Conservation (phyloP, 2,329 filamentous ascomycete species). For the Colletotrichum zoysiae region DNA sequence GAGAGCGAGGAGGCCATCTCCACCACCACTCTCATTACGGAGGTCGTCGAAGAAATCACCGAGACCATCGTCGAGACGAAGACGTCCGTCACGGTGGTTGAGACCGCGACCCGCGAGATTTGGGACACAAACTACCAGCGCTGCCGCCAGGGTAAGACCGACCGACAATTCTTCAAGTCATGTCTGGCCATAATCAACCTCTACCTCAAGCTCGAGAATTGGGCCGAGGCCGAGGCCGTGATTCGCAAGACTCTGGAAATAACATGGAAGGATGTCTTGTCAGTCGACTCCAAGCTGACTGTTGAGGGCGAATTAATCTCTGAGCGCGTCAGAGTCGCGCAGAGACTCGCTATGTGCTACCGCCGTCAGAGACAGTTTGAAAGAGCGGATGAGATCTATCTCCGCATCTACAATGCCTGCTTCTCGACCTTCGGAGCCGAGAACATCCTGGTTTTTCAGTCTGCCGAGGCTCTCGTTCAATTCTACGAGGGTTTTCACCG, state of each 20-base stretch:
- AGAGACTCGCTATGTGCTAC: constrained; percentile 52
- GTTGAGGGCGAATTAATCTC: constrained; percentile 49
- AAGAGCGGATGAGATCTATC: constrained; percentile 53
- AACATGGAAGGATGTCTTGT: constrained; percentile 54
- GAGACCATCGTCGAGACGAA: constrained; percentile 51
- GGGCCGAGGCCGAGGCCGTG: constrained; percentile 52
- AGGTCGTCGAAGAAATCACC: constrained; percentile 55
- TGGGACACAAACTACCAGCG: constrained; percentile 53
- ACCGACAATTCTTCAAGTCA: constrained; percentile 52
- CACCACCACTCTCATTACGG: constrained; percentile 53
- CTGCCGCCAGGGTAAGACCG: constrained; percentile 51
- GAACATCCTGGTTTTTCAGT: constrained; percentile 48
- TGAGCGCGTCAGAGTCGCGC: constrained; percentile 51
- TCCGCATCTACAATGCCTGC: constrained; percentile 54
- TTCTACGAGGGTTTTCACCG: constrained; percentile 49
- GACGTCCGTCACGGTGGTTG: constrained; percentile 51
- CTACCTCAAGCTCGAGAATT: constrained; percentile 49
- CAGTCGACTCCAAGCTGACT: constrained; percentile 47
- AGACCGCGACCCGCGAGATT: constrained; percentile 51
- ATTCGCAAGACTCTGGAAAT: constrained; percentile 53
- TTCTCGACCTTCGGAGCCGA: constrained; percentile 49
- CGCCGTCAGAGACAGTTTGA: constrained; percentile 52
- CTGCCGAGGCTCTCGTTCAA: constrained; percentile 47
- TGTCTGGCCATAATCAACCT: constrained; percentile 52
- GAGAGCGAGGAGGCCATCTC: constrained; percentile 51